These are phyloP conservation scores for Phyllosticta citrichinensis DNA, from an alignment of 2,329 filamentous ascomycete species.

Conservation along the genomic window DNA sequence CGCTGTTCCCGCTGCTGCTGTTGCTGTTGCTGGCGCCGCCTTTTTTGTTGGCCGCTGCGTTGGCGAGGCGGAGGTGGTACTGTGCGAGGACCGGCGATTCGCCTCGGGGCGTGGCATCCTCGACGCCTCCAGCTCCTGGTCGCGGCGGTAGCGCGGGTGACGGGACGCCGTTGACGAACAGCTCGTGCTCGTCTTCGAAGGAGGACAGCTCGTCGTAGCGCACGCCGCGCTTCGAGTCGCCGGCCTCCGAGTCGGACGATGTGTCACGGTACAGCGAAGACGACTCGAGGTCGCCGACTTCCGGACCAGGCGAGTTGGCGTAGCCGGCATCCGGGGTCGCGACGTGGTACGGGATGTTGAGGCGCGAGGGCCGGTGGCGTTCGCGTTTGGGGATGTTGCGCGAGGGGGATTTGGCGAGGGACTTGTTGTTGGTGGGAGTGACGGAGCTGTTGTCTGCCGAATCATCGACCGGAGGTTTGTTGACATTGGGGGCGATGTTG, in stretches of 20 bases:
- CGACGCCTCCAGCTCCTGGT: neutral
- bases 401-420: neutral
- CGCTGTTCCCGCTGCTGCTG: neutral
- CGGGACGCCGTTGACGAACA: neutral
- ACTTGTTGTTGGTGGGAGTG: neutral
- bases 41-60: neutral
- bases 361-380: neutral
- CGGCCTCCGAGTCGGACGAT: neutral
- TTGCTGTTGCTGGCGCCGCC: neutral
- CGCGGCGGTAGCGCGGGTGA: neutral
- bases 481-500: neutral
- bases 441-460: neutral
- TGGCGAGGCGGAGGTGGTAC: neutral
- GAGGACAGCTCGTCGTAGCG: neutral
- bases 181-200: neutral
- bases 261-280: neutral
- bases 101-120: neutral
- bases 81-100: neutral
- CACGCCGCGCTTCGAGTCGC: neutral
- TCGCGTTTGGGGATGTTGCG: neutral
- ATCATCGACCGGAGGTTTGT: neutral
- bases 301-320: neutral
- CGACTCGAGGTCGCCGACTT: neutral
- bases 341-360: neutral
- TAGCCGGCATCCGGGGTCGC: neutral